Evolutionary conservation across 1,284 basidiomycete genomes (phyloP).

Genomic region (Chondrostereum purpureum): DNA sequence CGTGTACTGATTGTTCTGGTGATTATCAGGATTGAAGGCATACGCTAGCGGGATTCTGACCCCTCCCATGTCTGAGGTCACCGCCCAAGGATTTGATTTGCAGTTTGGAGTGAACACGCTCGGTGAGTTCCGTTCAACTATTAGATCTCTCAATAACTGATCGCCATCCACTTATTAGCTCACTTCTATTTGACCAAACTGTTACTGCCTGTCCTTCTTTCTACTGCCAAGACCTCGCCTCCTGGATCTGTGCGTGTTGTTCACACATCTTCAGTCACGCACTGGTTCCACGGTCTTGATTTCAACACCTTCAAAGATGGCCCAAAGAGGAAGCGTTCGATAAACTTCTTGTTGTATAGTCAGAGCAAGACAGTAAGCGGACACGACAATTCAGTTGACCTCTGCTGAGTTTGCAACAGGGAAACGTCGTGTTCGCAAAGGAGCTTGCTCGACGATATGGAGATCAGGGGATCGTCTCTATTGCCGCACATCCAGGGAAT

Average conservation of each 20-base stretch:
- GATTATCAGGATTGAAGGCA: too few relatives aligned
- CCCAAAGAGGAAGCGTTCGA: slow-evolving; percentile 18
- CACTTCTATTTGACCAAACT: slow-evolving; percentile 45
- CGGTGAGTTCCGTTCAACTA: slow-evolving; percentile 18
- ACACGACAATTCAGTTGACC: background rate
- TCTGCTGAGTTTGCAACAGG: slow-evolving; percentile 13
- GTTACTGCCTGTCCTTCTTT: slow-evolving; percentile 37
- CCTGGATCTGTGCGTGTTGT: slow-evolving; percentile 36
- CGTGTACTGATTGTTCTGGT: too few relatives aligned
- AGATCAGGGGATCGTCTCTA: slow-evolving; percentile 19
- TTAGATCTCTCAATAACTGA: slow-evolving; percentile 20
- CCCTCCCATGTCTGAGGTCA: slow-evolving; percentile 36
- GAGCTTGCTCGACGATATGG: slow-evolving; percentile 20
- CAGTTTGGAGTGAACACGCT: slow-evolving; percentile 48
- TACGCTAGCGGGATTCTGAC: slow-evolving; percentile 43
- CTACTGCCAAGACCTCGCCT: slow-evolving; percentile 22
- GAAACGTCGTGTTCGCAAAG: slow-evolving; percentile 20
- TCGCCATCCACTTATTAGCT: slow-evolving; percentile 32
- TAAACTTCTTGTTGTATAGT: slow-evolving; percentile 22
- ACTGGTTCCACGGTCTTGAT: slow-evolving; percentile 21
- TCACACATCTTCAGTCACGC: slow-evolving; percentile 31
- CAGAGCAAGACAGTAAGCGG: slow-evolving; percentile 34
- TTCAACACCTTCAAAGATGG: slow-evolving; percentile 27
- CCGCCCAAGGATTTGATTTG: slow-evolving; percentile 47
- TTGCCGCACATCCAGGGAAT: slow-evolving; percentile 17